phyloP scores from a whole-genome alignment of 2,329 filamentous ascomycete species.

The Anisogramma anomala region DNA sequence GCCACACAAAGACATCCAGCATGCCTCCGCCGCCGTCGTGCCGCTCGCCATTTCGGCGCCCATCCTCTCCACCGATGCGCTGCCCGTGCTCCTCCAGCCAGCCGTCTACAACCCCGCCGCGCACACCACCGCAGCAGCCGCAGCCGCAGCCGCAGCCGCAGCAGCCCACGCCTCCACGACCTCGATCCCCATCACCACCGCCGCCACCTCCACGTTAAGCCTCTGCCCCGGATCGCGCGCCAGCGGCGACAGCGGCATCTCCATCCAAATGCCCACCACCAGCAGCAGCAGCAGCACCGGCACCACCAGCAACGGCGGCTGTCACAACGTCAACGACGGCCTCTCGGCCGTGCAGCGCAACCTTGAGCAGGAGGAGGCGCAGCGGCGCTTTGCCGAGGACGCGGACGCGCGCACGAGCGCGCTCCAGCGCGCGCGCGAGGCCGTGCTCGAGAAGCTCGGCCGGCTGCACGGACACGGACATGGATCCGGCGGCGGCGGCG shows the following conservation, averaged over 20 bases:
- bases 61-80: conserved; percentile 34
- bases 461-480: conserved; percentile 23
- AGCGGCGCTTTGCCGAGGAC: conserved; percentile 46
- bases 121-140: conserved; percentile 42
- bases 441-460: conserved; percentile 47
- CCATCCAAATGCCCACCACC: not conserved
- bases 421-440: conserved; percentile 47
- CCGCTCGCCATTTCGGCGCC: conserved; percentile 36
- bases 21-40: not conserved
- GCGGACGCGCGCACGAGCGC: conserved; percentile 41
- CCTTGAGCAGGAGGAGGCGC: conserved; percentile 43
- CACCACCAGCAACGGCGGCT: conserved; percentile 5
- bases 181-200: conserved; percentile 9
- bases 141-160: too few species aligned
- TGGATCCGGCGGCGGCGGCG: conserved; percentile 8
- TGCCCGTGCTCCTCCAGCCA: conserved; percentile 43
- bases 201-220: too few species aligned
- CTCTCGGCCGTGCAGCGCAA: conserved; percentile 49
- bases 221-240: conserved; percentile 6
- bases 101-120: conserved; percentile 44
- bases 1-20: conserved; percentile 5
- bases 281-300: not conserved
- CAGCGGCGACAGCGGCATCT: not conserved
- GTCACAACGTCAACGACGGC: conserved; percentile 27
- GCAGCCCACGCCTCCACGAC: conserved; percentile 19